phyloP scores from a whole-genome alignment of 148 eudicot species.

The Limonium bicolor region DNA sequence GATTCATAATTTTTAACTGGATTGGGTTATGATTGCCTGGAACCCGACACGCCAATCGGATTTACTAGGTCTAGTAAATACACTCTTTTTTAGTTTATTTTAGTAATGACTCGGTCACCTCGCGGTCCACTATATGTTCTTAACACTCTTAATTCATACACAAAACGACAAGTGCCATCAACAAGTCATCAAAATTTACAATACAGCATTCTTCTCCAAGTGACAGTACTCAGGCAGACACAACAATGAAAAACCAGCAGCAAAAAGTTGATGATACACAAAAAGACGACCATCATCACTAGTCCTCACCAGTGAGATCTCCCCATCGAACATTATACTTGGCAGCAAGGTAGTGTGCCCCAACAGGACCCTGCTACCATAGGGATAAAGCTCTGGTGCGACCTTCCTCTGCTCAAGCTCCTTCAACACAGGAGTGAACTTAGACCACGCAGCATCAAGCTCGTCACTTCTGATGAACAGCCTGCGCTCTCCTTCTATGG shows the following conservation, averaged over 20 bases:
- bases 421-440: constrained; percentile 61
- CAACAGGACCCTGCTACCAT: constrained; percentile 80
- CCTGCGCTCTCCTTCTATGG: constrained; percentile 76
- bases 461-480: constrained; percentile 89
- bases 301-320: constrained; percentile 41
- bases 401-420: constrained; percentile 56
- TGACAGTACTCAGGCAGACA: too few species aligned
- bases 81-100: too few species aligned
- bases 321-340: constrained; percentile 79
- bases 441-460: constrained; percentile 82
- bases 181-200: too few species aligned
- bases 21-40: too few species aligned
- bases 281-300: neutral
- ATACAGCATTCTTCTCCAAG: too few species aligned
- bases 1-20: too few species aligned
- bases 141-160: neutral
- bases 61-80: too few species aligned
- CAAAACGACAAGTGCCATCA: too few species aligned
- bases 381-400: constrained; percentile 65
- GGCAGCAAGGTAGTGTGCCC: constrained; percentile 78
- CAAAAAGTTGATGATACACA: neutral
- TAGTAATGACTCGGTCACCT: too few species aligned
- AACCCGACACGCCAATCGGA: too few species aligned
- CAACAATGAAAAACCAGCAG: too few species aligned
- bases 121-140: too few species aligned